A percentile compares a stretch with the other conserved stretches of the same genome.
phyloP scores from a whole-genome alignment of 345 rosid genomes.

The sweet orange (Citrus sinensis) region DVS_A1.0 CM039163.1:13178001-13178500 shows the following conservation, averaged over 20 bases:
- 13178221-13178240: constrained; percentile 24
- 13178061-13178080: constrained; percentile 26
- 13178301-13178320: constrained; percentile 23
- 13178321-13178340: constrained; percentile 14
- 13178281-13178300: constrained; percentile 22
- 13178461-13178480: too few species aligned
- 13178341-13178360: constrained; percentile 21
- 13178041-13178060: constrained; percentile 35
- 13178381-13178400: not conserved
- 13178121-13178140: not conserved
- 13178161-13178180: not conserved
- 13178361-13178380: constrained; percentile 16
- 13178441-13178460: too few species aligned
- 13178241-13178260: constrained; percentile 22
- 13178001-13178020: constrained; percentile 29
- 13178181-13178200: not conserved
- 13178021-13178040: constrained; percentile 32
- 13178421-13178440: not conserved
- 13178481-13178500: not conserved
- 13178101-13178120: constrained; percentile 22
- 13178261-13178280: constrained; percentile 23
- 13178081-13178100: constrained; percentile 23
- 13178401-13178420: not conserved
- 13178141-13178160: not conserved
- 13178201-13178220: constrained; percentile 32